These are phyloP conservation scores for Lentinula detonsa DNA, from an alignment of 768 basidiomycete genomes.

Conservation along the genomic window DNA sequence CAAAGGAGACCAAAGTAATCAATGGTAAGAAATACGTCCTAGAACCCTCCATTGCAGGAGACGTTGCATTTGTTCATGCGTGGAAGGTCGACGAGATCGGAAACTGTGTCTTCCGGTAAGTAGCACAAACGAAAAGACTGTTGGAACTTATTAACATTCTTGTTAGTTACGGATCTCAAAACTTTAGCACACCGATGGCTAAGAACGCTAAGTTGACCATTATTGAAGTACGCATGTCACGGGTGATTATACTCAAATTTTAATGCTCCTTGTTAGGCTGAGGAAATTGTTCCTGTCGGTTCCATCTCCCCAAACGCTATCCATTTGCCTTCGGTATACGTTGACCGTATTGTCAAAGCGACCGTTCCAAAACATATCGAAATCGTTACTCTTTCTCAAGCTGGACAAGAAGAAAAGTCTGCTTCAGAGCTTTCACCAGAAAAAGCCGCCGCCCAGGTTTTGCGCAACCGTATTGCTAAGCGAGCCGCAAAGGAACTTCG, in stretches of 20 bases:
- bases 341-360: constrained; percentile 82
- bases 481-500: constrained; percentile 87
- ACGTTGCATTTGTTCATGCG: constrained; percentile 81
- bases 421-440: constrained; percentile 32
- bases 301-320: constrained; percentile 76
- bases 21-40: constrained; percentile 77
- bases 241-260: background rate
- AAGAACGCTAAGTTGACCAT: constrained; percentile 87
- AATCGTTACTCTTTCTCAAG: constrained; percentile 54
- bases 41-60: constrained; percentile 74
- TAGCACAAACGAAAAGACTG: background rate
- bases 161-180: constrained; percentile 75
- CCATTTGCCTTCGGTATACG: constrained; percentile 81
- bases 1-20: constrained; percentile 73
- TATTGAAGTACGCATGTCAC: constrained; percentile 57
- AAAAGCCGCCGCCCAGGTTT: constrained; percentile 45
- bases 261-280: constrained; percentile 48
- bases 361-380: constrained; percentile 77
- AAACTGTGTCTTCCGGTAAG: constrained; percentile 84
- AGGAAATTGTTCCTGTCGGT: constrained; percentile 83
- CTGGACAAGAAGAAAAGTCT: constrained; percentile 14
- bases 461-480: constrained; percentile 71
- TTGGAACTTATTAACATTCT: background rate
- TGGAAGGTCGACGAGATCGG: constrained; percentile 93
- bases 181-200: constrained; percentile 85